Conservation (phyloP, 345 rosid species). For the Eucalyptus polybractea region DNA sequence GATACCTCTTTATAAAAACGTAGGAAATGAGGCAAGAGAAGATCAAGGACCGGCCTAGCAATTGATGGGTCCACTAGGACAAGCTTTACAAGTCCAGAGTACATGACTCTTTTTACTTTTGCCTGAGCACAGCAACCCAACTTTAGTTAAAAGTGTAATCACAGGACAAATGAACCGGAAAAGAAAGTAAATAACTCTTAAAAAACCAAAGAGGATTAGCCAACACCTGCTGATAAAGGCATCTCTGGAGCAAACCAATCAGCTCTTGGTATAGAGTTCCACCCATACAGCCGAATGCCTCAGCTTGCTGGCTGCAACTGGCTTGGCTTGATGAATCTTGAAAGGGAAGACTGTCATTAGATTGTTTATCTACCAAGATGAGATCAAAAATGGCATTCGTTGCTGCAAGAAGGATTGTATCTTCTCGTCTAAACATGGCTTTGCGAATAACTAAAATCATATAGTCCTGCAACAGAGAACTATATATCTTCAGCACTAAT, state of each 20-base stretch:
- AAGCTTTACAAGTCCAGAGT: constrained; percentile 63
- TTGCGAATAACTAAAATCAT: too few relatives aligned
- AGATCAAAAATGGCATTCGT: too few relatives aligned
- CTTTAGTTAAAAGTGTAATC: not conserved
- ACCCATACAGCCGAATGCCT: constrained; percentile 18
- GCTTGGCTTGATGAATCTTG: constrained; percentile 84
- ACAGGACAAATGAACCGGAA: not conserved
- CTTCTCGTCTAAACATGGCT: too few relatives aligned
- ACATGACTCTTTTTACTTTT: constrained; percentile 44
- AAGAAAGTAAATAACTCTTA: not conserved
- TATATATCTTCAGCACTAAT: too few relatives aligned
- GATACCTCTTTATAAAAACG: constrained; percentile 57
- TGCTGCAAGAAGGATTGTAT: too few relatives aligned
- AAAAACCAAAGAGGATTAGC: not conserved
- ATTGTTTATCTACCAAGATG: too few relatives aligned
- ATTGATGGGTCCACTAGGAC: constrained; percentile 52
- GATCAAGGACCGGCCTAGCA: constrained; percentile 46
- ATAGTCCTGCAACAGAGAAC: too few relatives aligned
- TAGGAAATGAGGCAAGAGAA: constrained; percentile 73
- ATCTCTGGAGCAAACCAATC: constrained; percentile 73
- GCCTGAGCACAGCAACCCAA: constrained; percentile 27
- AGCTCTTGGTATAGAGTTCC: constrained; percentile 52
- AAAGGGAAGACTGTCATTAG: too few relatives aligned
- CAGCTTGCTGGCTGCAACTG: constrained; percentile 75
- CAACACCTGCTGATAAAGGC: constrained; percentile 68